phyloP scores from a whole-genome alignment of 495 filamentous ascomycete species.

The Xylaria flabelliformis region DNA sequence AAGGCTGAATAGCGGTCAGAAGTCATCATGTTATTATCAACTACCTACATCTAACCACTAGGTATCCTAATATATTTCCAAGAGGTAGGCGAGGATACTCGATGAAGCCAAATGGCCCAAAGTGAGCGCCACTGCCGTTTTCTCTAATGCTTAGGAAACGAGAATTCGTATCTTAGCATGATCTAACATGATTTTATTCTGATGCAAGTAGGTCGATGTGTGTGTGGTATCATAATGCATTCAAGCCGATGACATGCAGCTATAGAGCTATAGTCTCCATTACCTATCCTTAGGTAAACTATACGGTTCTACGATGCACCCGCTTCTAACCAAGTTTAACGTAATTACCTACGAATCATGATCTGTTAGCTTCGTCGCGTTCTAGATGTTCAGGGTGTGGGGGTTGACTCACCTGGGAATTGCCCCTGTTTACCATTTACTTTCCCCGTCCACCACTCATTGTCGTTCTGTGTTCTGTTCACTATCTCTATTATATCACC shows the following conservation, averaged over 20 bases:
- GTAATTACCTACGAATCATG: constrained; percentile 35
- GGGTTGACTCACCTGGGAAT: constrained; percentile 81
- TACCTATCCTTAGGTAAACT: not conserved
- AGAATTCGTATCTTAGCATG: not conserved
- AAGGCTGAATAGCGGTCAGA: not conserved
- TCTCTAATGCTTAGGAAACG: not conserved
- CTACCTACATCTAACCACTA: constrained; percentile 15
- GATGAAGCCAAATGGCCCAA: not conserved
- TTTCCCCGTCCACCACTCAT: constrained; percentile 96
- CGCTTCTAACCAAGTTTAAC: constrained; percentile 38
- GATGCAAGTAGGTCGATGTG: not conserved
- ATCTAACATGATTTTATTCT: not conserved
- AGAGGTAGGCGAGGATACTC: not conserved
- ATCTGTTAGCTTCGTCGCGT: constrained; percentile 24
- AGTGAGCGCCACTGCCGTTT: not conserved
- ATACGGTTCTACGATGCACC: constrained; percentile 13
- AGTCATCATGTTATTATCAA: not conserved
- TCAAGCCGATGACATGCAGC: not conserved
- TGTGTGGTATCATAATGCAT: constrained; percentile 5
- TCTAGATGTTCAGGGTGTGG: not conserved
- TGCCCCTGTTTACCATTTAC: constrained; percentile 81
- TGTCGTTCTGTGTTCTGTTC: constrained; percentile 78
- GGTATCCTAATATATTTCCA: constrained; percentile 16
- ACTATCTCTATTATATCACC: constrained; percentile 93
- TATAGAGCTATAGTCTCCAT: not conserved